These are phyloP conservation scores for Leptosphaerulina australis DNA, from an alignment of 2,329 filamentous ascomycete species.

Conservation along the genomic window DNA sequence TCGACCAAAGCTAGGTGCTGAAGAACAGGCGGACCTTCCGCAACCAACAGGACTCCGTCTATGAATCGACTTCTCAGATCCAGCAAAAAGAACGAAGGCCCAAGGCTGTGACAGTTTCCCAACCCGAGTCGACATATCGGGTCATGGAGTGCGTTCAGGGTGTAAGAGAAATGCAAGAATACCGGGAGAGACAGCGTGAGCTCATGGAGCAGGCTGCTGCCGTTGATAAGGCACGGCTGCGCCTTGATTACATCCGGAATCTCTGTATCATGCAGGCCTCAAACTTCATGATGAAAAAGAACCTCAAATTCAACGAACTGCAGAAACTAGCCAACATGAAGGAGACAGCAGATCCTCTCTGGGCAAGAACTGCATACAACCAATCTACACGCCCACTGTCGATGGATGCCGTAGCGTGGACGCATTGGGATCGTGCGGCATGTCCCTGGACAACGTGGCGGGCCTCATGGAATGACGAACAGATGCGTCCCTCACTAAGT, in stretches of 20 bases:
- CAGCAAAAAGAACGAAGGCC: background rate
- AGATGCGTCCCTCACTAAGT: background rate
- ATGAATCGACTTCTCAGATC: background rate
- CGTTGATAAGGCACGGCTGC: background rate
- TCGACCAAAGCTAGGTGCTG: constrained; percentile 8
- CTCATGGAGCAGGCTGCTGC: background rate
- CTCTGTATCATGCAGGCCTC: background rate
- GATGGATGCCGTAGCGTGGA: background rate
- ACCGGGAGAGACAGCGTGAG: background rate
- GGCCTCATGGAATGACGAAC: background rate
- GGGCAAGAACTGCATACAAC: background rate
- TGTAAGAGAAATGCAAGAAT: background rate
- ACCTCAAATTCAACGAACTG: background rate
- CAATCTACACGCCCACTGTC: background rate
- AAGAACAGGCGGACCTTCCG: background rate
- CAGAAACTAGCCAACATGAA: background rate
- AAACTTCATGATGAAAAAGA: background rate
- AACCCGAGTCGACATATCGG: background rate
- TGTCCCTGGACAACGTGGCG: constrained; percentile 3
- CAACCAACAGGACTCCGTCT: background rate
- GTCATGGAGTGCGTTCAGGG: background rate
- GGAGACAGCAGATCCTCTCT: background rate
- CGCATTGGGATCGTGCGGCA: background rate
- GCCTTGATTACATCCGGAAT: background rate
- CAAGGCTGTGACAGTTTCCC: no score